phyloP scores from a whole-genome alignment of 169 alveolate species.

The Fabrea salina region DNA sequence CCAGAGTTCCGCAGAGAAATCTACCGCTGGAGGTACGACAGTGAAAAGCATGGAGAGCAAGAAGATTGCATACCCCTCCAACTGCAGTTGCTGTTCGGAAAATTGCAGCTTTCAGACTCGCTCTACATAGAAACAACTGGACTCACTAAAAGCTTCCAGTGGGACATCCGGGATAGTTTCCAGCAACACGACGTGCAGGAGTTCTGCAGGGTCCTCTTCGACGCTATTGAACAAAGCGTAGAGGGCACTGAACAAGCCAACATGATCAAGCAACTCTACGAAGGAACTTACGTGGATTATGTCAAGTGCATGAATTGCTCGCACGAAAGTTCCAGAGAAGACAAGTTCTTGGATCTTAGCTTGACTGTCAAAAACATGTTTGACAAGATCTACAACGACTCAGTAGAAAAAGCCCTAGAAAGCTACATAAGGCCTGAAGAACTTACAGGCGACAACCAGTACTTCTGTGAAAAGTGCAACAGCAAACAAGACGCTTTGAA shows the following conservation, averaged over 20 bases:
- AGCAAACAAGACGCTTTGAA: conserved; percentile 73
- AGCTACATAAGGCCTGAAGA: conserved; percentile 77
- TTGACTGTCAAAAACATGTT: conserved; percentile 74
- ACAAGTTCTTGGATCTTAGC: conserved; percentile 73
- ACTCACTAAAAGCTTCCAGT: conserved; percentile 76
- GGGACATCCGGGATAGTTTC: conserved; percentile 71
- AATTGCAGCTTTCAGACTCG: conserved; percentile 45
- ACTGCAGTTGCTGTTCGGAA: conserved; percentile 73
- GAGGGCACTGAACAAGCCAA: conserved; percentile 54
- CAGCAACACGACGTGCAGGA: conserved; percentile 86
- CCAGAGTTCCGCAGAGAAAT: conserved; percentile 78
- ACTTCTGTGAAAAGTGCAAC: conserved; percentile 74
- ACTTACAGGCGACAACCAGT: conserved; percentile 75
- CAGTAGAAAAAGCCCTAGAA: conserved; percentile 72
- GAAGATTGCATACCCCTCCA: conserved; percentile 81
- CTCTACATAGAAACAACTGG: conserved; percentile 70
- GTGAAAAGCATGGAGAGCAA: conserved; percentile 43
- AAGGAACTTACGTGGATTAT: conserved; percentile 71
- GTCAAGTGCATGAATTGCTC: conserved; percentile 79
- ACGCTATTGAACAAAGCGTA: conserved; percentile 79
- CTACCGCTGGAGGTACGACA: conserved; percentile 67
- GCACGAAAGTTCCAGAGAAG: conserved; percentile 56
- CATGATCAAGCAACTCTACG: conserved; percentile 67
- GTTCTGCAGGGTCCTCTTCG: conserved; percentile 79
- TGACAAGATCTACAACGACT: conserved; percentile 55